A percentile compares a stretch with the other conserved stretches of the same genome.
These are phyloP conservation scores for Beauveria asiatica DNA, from an alignment of 2,329 filamentous ascomycete genomes.

Conservation along the genomic window DNA sequence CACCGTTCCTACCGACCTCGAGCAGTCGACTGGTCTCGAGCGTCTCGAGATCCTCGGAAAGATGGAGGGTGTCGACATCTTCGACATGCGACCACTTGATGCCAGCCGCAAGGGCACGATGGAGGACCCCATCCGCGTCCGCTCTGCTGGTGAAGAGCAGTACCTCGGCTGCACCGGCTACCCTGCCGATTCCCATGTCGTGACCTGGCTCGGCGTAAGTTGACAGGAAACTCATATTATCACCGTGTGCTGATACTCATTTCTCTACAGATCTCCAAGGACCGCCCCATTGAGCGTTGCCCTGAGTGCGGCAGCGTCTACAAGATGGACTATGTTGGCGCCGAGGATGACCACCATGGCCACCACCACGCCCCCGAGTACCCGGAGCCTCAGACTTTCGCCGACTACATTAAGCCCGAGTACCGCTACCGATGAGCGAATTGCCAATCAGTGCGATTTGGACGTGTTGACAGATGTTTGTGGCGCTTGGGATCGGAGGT, in stretches of 20 bases:
- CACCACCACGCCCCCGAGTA: conserved; percentile 52
- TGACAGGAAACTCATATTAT: conserved; percentile 6
- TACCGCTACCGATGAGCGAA: conserved; percentile 62
- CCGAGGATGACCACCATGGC: conserved; percentile 62
- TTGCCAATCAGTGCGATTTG: neutral
- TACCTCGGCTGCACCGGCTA: conserved; percentile 92
- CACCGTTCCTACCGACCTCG: conserved; percentile 84
- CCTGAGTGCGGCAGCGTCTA: conserved; percentile 92
- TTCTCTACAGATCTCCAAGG: conserved; percentile 60
- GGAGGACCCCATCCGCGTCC: conserved; percentile 82
- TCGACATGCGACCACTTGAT: conserved; percentile 96
- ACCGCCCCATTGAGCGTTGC: conserved; percentile 90
- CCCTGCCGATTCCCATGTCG: conserved; percentile 84
- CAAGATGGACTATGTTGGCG: conserved; percentile 96
- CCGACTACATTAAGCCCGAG: conserved; percentile 89
- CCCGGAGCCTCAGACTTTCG: conserved; percentile 91
- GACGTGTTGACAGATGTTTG: neutral
- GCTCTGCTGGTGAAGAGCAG: conserved; percentile 91
- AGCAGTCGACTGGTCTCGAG: conserved; percentile 95
- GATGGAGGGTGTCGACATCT: conserved; percentile 96
- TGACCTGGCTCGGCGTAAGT: conserved; percentile 83
- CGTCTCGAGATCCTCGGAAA: conserved; percentile 98
- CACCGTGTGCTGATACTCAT: conserved; percentile 4
- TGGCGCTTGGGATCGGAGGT: neutral
- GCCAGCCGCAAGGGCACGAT: conserved; percentile 85